Evolutionary conservation across 169 alveolate species (phyloP).

Genomic region (Eimeria tenella): DNA sequence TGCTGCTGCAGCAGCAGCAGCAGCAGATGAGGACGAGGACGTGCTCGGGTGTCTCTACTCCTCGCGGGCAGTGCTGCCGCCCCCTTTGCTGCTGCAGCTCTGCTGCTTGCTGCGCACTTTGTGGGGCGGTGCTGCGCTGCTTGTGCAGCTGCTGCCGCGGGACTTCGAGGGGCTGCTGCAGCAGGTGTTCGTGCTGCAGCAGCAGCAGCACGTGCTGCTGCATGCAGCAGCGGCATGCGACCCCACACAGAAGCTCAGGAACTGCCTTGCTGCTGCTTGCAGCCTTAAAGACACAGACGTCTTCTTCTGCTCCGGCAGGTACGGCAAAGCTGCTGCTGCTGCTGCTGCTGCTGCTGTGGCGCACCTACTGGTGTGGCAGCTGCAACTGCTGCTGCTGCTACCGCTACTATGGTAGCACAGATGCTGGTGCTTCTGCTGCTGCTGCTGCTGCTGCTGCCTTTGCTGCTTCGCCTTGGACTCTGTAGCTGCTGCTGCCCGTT

Average conservation of each 20-base stretch:
- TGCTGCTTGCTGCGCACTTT: slow-evolving; percentile 1
- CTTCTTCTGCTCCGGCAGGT: not conserved
- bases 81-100: not conserved
- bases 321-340: not conserved
- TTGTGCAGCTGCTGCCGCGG: slow-evolving; percentile 6
- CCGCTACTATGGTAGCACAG: not conserved
- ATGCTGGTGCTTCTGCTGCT: not conserved
- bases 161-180: slow-evolving; percentile 4
- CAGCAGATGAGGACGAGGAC: not conserved
- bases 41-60: slow-evolving; percentile 1
- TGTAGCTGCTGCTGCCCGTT: not conserved
- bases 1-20: not conserved
- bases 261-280: not conserved
- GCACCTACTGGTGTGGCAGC: not conserved
- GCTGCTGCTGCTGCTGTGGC: not conserved
- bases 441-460: not conserved
- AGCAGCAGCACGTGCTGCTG: slow-evolving; percentile 42
- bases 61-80: not conserved
- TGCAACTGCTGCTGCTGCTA: not conserved
- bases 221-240: not conserved
- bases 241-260: not conserved
- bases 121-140: slow-evolving; percentile 33
- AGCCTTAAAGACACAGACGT: not conserved
- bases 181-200: slow-evolving; percentile 4
- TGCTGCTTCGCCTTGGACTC: not conserved